A percentile compares a stretch with the other conserved stretches of the same genome.
phyloP scores from a whole-genome alignment of 768 basidiomycete genomes.

The Boletus subparvulus region DNA sequence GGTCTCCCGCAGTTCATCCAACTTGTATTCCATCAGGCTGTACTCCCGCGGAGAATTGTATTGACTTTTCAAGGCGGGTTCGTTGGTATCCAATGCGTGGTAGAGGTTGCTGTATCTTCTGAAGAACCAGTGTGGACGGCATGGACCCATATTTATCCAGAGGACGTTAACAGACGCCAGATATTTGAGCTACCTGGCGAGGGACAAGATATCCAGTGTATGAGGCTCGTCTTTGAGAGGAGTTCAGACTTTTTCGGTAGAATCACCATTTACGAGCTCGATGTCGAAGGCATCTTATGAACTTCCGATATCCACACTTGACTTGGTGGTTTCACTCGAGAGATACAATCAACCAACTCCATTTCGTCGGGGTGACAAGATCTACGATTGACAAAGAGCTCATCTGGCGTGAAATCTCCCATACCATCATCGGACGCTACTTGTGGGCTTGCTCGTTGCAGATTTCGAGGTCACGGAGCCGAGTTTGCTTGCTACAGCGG shows the following conservation, averaged over 20 bases:
- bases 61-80: conserved; percentile 88
- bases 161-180: conserved; percentile 77
- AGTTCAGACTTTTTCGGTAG: conserved; percentile 87
- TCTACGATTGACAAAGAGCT: conserved; percentile 12
- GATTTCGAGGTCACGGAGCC: not conserved
- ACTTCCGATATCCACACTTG: not conserved
- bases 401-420: not conserved
- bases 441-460: not conserved
- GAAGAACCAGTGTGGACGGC: conserved; percentile 46
- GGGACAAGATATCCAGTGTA: conserved; percentile 34
- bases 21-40: conserved; percentile 49
- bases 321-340: conserved; percentile 8
- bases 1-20: conserved; percentile 78
- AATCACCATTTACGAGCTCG: conserved; percentile 69
- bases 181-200: conserved; percentile 50
- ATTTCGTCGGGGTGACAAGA: conserved; percentile 20
- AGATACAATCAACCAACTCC: conserved; percentile 27
- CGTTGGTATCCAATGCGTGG: conserved; percentile 63
- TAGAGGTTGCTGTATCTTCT: conserved; percentile 40
- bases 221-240: conserved; percentile 73
- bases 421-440: conserved; percentile 1
- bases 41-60: conserved; percentile 54
- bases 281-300: conserved; percentile 28
- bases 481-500: not conserved
- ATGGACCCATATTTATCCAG: conserved; percentile 64